Evolutionary conservation across 495 filamentous ascomycete genomes (phyloP).

Genomic region (Lophium mytilinum): DNA sequence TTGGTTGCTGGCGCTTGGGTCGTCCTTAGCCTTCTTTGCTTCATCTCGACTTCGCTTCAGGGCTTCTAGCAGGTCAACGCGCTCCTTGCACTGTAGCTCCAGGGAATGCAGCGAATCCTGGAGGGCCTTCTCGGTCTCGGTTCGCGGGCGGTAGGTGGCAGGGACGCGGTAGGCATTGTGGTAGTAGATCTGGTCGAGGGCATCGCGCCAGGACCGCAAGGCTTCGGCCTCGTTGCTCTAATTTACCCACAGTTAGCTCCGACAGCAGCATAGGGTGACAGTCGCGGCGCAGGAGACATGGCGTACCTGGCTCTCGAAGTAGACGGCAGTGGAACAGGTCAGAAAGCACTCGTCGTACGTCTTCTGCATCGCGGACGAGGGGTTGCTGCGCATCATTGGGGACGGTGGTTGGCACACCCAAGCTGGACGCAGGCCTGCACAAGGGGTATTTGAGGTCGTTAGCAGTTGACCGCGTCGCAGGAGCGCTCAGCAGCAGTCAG

Average conservation of each 20-base stretch:
- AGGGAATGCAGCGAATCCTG: constrained; percentile 73
- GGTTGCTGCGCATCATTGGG: constrained; percentile 71
- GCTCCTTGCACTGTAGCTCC: constrained; percentile 89
- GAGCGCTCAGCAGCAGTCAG: background rate
- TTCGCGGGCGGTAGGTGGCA: constrained; percentile 60
- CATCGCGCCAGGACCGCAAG: constrained; percentile 81
- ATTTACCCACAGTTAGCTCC: background rate
- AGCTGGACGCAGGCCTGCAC: background rate
- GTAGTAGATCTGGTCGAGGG: constrained; percentile 85
- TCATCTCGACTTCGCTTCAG: constrained; percentile 69
- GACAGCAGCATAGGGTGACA: background rate
- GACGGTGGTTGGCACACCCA: background rate
- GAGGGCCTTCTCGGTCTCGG: constrained; percentile 78
- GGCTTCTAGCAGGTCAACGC: constrained; percentile 80
- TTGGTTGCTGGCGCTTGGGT: constrained; percentile 13
- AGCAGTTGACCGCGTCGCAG: background rate
- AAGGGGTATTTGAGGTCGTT: background rate
- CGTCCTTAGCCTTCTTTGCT: constrained; percentile 28
- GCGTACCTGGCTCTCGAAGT: constrained; percentile 81
- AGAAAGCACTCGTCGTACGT: constrained; percentile 95
- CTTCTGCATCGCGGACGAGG: constrained; percentile 79
- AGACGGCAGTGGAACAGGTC: constrained; percentile 88
- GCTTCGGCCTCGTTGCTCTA: constrained; percentile 91
- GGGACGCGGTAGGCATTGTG: constrained; percentile 70
- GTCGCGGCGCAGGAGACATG: background rate